Evolutionary conservation across 306 rosid species (phyloP).

Genomic region (Dryas drummondii): DNA sequence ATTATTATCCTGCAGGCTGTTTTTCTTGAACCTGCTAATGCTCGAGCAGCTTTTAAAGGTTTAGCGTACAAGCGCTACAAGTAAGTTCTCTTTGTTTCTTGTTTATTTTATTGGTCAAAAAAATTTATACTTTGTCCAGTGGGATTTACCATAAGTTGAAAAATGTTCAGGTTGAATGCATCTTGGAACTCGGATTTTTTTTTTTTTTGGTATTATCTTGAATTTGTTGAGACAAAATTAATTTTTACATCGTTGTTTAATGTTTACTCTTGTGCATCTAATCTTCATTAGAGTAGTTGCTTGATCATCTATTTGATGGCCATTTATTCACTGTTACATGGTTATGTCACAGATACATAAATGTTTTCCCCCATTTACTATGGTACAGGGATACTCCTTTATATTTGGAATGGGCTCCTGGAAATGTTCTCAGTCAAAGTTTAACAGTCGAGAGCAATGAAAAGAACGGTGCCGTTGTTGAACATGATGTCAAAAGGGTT

Average conservation of each 20-base stretch:
- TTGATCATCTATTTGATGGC: background rate
- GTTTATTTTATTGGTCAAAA: background rate
- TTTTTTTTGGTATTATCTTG: background rate
- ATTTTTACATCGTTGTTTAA: too few species aligned
- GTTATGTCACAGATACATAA: constrained; percentile 13
- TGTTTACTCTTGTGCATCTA: background rate
- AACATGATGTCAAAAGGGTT: constrained; percentile 60
- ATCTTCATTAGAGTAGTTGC: background rate
- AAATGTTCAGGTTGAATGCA: background rate
- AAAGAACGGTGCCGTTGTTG: constrained; percentile 44
- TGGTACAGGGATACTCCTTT: constrained; percentile 77
- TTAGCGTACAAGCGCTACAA: constrained; percentile 83
- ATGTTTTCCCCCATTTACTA: constrained; percentile 12
- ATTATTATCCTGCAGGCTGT: constrained; percentile 65
- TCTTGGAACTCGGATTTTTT: background rate
- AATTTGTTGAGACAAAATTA: background rate
- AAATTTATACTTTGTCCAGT: background rate
- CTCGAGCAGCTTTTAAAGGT: constrained; percentile 81
- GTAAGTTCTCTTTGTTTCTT: constrained; percentile 45
- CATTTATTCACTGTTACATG: too few species aligned
- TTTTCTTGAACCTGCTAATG: constrained; percentile 79
- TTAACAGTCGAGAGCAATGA: constrained; percentile 43
- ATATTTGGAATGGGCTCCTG: constrained; percentile 97
- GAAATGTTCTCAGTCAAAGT: constrained; percentile 56
- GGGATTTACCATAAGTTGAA: background rate